Evolutionary conservation across 1,139 yeast genomes (phyloP), one percentile per base, ranked within the genome.

Genomic region (Kurtzmaniella quercitrusa): DNA sequence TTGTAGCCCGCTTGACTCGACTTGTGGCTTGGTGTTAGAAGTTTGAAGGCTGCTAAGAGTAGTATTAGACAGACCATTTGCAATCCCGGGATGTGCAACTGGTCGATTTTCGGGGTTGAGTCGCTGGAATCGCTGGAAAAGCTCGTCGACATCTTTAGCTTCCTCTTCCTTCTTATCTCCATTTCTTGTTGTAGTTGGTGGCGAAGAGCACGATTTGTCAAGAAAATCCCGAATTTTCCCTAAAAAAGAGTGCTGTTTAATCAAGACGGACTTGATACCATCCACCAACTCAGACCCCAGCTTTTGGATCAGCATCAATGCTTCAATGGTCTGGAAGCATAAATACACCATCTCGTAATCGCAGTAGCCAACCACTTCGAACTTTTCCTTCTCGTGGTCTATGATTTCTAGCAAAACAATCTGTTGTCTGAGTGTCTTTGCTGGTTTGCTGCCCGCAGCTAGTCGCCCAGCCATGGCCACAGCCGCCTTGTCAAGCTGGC

Each of bases 331-430:
- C 1, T 46, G 41, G 43, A 57, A 66, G 41, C 65, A 53, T 1
- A 70, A 58, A 46, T 58, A 67, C 1, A 72, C 70, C 43, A 68
- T 43, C 45, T 68, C 75, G 48, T 57, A 63, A 50, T 73, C 77
- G 52, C 77, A 71, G 46, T 63, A 65, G 1, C 68, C 67, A 3
- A 62, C 34, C 16, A 46, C 50, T 3, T 59, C 57, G 9, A 53
- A 46, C 44, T 66, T 59, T 38, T 58, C 60, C 37, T 51, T 39
- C 48, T 72, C 73, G 43, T 62, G 59, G 39, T 59, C 60, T 48
- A 71, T 64, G 21, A 62, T 55, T 47, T 72, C 75, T 18, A 73
- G 52, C 17, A 72, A 51, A 10, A 63, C 56, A 16, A 71, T 56
- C 46, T 65, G 68, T 41, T 56, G 59, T 27, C 51, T 56, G 16